Conservation (phyloP, 805 yeast genomes). For the Candida nonsorbophila region DNA sequence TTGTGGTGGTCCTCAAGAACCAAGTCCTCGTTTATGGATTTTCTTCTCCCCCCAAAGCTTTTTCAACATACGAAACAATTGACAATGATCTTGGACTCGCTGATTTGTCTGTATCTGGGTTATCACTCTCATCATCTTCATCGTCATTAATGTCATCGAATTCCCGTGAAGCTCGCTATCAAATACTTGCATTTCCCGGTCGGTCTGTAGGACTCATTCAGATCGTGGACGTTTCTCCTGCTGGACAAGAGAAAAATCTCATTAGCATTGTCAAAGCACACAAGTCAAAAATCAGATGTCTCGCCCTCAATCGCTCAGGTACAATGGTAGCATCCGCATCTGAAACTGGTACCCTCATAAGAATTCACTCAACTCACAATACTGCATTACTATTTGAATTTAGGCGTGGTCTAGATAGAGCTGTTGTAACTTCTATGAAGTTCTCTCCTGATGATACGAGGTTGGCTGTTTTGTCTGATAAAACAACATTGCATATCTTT, state of each 20-base stretch:
- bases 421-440: conserved; percentile 74
- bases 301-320: conserved; percentile 61
- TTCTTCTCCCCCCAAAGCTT: conserved; percentile 67
- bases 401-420: conserved; percentile 85
- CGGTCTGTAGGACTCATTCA: conserved; percentile 73
- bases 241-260: conserved; percentile 56
- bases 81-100: conserved; percentile 62
- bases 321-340: conserved; percentile 75
- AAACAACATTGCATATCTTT: conserved; percentile 83
- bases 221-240: conserved; percentile 66
- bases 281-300: conserved; percentile 55
- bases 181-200: conserved; percentile 74
- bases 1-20: conserved; percentile 65
- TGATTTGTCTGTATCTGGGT: conserved; percentile 40
- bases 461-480: conserved; percentile 84
- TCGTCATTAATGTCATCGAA: conserved; percentile 5
- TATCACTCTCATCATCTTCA: conserved; percentile 6
- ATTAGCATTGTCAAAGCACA: conserved; percentile 77
- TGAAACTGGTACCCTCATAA: conserved; percentile 73
- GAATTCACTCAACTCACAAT: conserved; percentile 64
- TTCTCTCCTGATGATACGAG: conserved; percentile 73
- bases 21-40: conserved; percentile 75
- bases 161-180: conserved; percentile 23
- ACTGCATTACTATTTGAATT: conserved; percentile 77
- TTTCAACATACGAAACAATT: conserved; percentile 60